phyloP scores from a whole-genome alignment of 2,329 filamentous ascomycete species.

The Paramyrothecium roridum region DNA sequence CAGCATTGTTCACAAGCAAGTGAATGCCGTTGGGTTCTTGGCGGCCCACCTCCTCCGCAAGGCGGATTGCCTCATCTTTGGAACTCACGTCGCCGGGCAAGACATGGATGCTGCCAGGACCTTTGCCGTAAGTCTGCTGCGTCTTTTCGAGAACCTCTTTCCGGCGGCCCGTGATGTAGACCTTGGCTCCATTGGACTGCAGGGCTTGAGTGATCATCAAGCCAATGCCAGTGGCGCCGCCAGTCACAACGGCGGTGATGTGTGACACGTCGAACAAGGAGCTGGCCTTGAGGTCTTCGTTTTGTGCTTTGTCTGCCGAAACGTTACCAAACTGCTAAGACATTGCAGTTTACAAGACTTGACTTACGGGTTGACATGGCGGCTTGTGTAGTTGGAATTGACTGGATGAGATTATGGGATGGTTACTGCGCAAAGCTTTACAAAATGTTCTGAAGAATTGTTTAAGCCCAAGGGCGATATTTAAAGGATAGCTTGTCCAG shows the following conservation, averaged over 20 bases:
- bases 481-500: neutral
- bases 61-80: neutral
- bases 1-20: conserved; percentile 1
- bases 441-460: neutral
- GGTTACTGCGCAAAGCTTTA: neutral
- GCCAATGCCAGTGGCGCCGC: conserved; percentile 1
- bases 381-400: too few species aligned
- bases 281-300: conserved; percentile 1
- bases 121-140: neutral
- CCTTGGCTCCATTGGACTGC: neutral
- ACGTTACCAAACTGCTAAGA: neutral
- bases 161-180: neutral
- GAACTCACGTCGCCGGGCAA: neutral
- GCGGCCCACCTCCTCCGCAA: neutral
- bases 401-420: neutral
- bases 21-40: neutral
- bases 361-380: neutral
- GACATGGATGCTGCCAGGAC: conserved; percentile 1
- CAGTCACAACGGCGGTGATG: neutral
- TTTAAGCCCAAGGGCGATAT: neutral
- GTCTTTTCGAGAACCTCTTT: neutral
- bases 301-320: neutral
- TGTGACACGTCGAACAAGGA: neutral
- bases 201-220: conserved; percentile 1
- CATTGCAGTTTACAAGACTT: neutral